A percentile compares a stretch with the other conserved stretches of the same genome.
phyloP scores from a whole-genome alignment of 2,329 filamentous ascomycete species.

The Penicillium sp. region DNA sequence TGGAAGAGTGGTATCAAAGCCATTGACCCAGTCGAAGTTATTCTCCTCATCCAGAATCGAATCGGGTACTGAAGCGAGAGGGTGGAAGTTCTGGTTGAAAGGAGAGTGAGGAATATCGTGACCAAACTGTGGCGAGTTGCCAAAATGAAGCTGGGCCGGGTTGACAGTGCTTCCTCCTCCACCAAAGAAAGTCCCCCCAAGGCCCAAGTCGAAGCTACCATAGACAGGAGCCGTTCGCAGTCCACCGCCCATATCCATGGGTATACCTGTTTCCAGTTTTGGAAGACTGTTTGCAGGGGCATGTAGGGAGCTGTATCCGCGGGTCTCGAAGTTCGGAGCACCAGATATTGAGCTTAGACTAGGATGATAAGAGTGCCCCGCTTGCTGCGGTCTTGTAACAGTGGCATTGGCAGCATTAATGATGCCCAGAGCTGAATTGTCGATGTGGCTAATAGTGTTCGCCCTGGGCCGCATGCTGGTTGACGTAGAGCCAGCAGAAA shows the following conservation, averaged over 20 bases:
- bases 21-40: constrained; percentile 77
- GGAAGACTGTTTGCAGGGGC: constrained; percentile 64
- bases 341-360: constrained; percentile 65
- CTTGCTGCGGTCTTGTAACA: constrained; percentile 23
- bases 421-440: constrained; percentile 70
- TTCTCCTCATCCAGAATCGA: constrained; percentile 66
- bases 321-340: constrained; percentile 58
- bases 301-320: constrained; percentile 56
- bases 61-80: constrained; percentile 50
- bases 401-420: constrained; percentile 25
- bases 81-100: constrained; percentile 42
- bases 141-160: constrained; percentile 73
- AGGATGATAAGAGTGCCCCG: constrained; percentile 64
- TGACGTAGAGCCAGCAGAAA: constrained; percentile 58
- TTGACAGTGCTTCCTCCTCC: constrained; percentile 51
- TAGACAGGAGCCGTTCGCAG: constrained; percentile 75
- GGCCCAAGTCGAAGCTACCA: constrained; percentile 66
- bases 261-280: constrained; percentile 76
- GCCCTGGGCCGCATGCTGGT: constrained; percentile 76
- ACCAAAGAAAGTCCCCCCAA: constrained; percentile 60
- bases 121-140: constrained; percentile 63
- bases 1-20: constrained; percentile 73
- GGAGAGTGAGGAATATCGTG: constrained; percentile 39
- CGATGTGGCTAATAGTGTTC: constrained; percentile 94
- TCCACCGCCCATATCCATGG: constrained; percentile 62